Conservation (phyloP, 768 basidiomycete genomes). For the Lepiota brunneoincarnata region DNA sequence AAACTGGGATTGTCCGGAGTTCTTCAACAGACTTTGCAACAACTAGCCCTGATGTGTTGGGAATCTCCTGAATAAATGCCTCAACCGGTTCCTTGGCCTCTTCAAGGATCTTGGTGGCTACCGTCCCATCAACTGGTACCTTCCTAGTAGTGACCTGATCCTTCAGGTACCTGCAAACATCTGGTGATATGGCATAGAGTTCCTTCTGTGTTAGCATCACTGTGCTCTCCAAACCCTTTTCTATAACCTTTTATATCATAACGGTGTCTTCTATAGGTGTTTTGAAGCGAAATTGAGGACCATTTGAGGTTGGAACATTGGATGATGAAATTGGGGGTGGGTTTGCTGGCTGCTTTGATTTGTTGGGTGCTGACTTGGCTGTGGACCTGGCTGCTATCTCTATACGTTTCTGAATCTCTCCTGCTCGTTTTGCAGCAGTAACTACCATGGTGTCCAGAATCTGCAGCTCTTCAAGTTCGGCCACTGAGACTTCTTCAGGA, state of each 20-base stretch:
- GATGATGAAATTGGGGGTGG: background rate
- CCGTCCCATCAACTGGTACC: background rate
- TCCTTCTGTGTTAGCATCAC: constrained; percentile 16
- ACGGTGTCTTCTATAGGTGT: constrained; percentile 14
- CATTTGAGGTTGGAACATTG: background rate
- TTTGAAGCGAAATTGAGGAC: constrained; percentile 13
- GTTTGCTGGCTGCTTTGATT: background rate
- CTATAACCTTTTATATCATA: constrained; percentile 2
- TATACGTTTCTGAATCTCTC: background rate
- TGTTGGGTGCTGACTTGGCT: background rate
- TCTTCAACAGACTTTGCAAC: constrained; percentile 15
- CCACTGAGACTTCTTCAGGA: background rate
- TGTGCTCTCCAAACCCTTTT: constrained; percentile 10
- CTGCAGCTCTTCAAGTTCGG: constrained; percentile 1
- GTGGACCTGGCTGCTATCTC: background rate
- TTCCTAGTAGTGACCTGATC: constrained; percentile 12
- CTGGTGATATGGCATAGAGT: constrained; percentile 14
- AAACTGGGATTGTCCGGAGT: constrained; percentile 13
- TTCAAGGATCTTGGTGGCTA: background rate
- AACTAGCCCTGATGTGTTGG: background rate
- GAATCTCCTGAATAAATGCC: background rate
- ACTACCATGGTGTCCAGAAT: background rate
- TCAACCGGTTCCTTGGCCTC: background rate
- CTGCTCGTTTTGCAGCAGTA: background rate
- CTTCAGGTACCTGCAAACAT: constrained; percentile 14